Percentiles rank a stretch among this genome's conserved stretches.
Conservation (phyloP, 2,329 filamentous ascomycete genomes). For the Fusarium pilosicola region DNA sequence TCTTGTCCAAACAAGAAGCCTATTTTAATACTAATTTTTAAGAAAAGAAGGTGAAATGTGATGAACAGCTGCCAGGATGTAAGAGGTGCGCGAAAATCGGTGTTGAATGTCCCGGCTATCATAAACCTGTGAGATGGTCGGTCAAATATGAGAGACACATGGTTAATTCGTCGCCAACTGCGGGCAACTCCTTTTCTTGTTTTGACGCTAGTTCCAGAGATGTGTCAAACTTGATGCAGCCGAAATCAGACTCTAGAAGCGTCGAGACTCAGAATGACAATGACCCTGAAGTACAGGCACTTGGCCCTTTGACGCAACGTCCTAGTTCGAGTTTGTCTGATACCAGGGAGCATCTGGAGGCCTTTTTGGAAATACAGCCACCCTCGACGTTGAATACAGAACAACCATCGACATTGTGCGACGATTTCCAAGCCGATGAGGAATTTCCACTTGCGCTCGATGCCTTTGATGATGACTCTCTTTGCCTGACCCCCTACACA, state of each 20-base stretch:
- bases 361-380: not conserved
- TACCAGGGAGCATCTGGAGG: fast-evolving
- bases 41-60: conserved; percentile 28
- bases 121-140: conserved; percentile 27
- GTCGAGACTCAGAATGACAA: not conserved
- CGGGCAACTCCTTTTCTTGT: not conserved
- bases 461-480: not conserved
- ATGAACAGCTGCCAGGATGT: conserved; percentile 23
- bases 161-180: not conserved
- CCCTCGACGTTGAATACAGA: not conserved
- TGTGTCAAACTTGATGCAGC: not conserved
- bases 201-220: not conserved
- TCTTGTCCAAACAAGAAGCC: not conserved
- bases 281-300: not conserved
- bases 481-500: not conserved
- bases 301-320: not conserved
- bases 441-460: not conserved
- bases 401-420: not conserved
- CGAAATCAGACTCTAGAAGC: not conserved
- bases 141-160: conserved; percentile 19
- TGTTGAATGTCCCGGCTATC: conserved; percentile 23
- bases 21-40: not conserved
- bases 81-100: conserved; percentile 19
- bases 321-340: not conserved
- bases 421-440: not conserved